These are phyloP conservation scores for Stephania yunnanensis DNA, from an alignment of 164 flowering plant species.

Conservation along the genomic window DNA sequence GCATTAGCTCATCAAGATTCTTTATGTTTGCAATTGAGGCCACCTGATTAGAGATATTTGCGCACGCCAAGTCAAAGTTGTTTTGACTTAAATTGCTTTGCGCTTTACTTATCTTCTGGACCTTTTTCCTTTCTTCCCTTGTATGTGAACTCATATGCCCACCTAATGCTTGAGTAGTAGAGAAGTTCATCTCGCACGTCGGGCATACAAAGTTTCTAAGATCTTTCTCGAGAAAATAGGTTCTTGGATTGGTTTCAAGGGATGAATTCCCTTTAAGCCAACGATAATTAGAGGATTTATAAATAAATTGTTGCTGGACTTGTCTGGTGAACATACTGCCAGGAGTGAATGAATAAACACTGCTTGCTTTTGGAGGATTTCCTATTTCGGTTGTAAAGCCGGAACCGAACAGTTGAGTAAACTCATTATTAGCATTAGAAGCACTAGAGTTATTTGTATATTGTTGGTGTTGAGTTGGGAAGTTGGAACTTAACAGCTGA, in stretches of 20 bases:
- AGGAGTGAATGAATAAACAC: neutral
- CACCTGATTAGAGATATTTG: neutral
- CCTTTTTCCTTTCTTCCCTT: neutral
- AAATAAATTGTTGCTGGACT: no score
- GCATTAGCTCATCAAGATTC: no score
- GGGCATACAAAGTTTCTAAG: neutral
- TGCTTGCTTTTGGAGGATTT: neutral
- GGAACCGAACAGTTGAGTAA: no score
- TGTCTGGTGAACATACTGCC: no score
- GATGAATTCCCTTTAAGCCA: no score
- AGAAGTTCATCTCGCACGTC: neutral
- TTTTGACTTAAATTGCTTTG: neutral
- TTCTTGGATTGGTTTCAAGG: no score
- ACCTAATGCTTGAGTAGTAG: slow-evolving; percentile 4
- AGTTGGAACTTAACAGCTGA: no score
- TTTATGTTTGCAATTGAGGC: no score
- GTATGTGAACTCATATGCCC: slow-evolving; percentile 10
- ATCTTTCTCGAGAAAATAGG: neutral
- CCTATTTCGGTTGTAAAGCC: no score
- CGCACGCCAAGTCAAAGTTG: neutral
- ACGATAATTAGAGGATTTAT: no score
- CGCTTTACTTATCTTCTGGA: neutral
- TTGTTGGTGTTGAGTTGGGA: no score
- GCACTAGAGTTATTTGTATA: neutral
- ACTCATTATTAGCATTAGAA: neutral